Evolutionary conservation across 1,284 basidiomycete species (phyloP).

Genomic region (Anthracocystis setariae): DNA sequence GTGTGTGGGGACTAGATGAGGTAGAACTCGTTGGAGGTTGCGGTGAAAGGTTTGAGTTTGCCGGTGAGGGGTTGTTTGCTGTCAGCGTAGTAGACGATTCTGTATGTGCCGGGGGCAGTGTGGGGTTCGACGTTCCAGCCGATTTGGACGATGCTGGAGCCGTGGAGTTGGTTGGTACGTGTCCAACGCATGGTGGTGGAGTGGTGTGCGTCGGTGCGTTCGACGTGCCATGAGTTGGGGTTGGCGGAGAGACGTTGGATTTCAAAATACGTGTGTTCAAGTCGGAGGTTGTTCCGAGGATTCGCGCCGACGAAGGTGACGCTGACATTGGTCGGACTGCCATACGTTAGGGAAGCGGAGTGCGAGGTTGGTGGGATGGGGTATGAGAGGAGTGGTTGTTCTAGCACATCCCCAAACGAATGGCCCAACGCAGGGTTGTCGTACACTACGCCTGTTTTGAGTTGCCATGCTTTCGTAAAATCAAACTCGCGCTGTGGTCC

Average conservation of each 20-base stretch:
- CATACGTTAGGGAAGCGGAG: conserved; percentile 8
- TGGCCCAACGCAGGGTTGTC: conserved; percentile 70
- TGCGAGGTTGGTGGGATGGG: conserved; percentile 72
- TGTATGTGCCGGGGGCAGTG: conserved; percentile 75
- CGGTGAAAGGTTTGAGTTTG: conserved; percentile 32
- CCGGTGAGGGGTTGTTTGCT: conserved; percentile 73
- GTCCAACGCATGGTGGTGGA: conserved; percentile 79
- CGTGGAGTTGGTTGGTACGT: conserved; percentile 42
- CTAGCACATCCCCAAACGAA: conserved; percentile 75
- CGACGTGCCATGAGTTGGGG: conserved; percentile 71
- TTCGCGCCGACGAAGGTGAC: conserved; percentile 80
- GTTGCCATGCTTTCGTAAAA: conserved; percentile 74
- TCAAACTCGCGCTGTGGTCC: conserved; percentile 78
- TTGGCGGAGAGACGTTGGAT: conserved; percentile 73
- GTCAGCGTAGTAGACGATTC: conserved; percentile 79
- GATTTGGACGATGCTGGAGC: conserved; percentile 38
- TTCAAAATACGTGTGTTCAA: conserved; percentile 79
- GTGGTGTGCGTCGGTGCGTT: conserved; percentile 81
- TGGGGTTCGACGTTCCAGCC: conserved; percentile 64
- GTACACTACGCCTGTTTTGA: conserved; percentile 51
- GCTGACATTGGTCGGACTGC: conserved; percentile 71
- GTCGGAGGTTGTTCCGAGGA: conserved; percentile 80
- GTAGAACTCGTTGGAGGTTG: conserved; percentile 31
- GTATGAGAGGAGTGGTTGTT: conserved; percentile 73
- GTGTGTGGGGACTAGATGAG: conserved; percentile 25